Conservation (phyloP, 202 grass and related monocot species). For the Setaria viridis region DNA sequence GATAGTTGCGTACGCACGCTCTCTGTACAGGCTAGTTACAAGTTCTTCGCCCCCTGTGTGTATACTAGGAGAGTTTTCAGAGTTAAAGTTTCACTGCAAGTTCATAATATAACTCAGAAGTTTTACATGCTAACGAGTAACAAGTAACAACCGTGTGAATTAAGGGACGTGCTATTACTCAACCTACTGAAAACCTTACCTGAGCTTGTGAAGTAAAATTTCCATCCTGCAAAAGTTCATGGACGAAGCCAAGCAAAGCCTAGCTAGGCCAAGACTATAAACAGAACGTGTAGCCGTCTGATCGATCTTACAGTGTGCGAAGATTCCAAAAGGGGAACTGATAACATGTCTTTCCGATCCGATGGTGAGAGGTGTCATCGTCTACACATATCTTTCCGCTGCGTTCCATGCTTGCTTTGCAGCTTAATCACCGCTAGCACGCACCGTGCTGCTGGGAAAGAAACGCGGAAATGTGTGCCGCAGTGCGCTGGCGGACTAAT, state of each 20-base stretch:
- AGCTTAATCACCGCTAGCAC: not conserved
- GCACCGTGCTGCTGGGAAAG: not conserved
- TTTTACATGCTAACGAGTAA: not conserved
- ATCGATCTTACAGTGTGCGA: not conserved
- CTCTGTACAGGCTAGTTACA: too few species aligned
- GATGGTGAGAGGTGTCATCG: not conserved
- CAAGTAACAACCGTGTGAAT: not conserved
- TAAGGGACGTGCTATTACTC: not conserved
- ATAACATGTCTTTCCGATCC: not conserved
- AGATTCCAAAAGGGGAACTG: not conserved
- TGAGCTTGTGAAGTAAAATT: not conserved
- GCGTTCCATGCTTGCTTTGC: constrained; percentile 19
- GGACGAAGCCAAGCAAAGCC: not conserved
- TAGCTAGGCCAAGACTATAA: not conserved
- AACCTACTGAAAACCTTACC: not conserved
- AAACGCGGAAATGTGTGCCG: not conserved
- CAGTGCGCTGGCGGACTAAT: not conserved
- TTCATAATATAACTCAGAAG: not conserved
- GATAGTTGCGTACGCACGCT: too few species aligned
- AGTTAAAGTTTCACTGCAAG: not conserved
- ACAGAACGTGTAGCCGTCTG: not conserved
- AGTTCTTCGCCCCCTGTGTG: not conserved
- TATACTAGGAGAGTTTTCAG: not conserved
- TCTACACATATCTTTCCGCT: not conserved
- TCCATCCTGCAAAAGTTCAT: not conserved